Percentiles rank a stretch among this genome's conserved stretches.
Evolutionary conservation across 2,329 filamentous ascomycete species (phyloP).

Genomic region (Stagonosporopsis chrysanthemi): DNA sequence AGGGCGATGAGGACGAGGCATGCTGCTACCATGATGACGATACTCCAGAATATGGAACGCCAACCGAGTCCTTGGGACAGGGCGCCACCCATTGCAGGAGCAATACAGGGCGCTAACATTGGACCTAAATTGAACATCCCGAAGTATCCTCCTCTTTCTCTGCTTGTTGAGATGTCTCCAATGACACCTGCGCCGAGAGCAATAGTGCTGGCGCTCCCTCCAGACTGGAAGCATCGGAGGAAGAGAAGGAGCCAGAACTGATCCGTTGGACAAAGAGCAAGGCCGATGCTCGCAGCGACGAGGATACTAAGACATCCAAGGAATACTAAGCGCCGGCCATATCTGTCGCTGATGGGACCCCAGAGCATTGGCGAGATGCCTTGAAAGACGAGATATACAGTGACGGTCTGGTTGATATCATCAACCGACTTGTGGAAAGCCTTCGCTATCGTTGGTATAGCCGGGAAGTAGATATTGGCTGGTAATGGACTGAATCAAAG

Average conservation of each 20-base stretch:
- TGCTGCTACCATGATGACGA: slow-evolving; percentile 50
- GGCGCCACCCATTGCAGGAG: slow-evolving; percentile 45
- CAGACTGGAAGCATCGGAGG: slow-evolving; percentile 48
- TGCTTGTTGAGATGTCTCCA: slow-evolving; percentile 72
- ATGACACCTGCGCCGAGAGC: slow-evolving; percentile 74
- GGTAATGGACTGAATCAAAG: slow-evolving; percentile 45
- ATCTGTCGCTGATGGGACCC: slow-evolving; percentile 60
- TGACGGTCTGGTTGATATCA: slow-evolving; percentile 60
- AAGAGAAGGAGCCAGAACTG: slow-evolving; percentile 45
- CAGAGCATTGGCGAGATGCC: slow-evolving; percentile 61
- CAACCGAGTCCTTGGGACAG: slow-evolving; percentile 46
- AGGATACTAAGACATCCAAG: slow-evolving; percentile 50
- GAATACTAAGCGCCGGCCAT: slow-evolving; percentile 60
- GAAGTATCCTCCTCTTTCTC: slow-evolving; percentile 76
- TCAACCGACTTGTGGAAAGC: slow-evolving; percentile 53
- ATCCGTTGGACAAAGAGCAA: slow-evolving; percentile 44
- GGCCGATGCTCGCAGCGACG: slow-evolving; percentile 43
- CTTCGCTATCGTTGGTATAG: slow-evolving; percentile 41
- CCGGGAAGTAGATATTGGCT: slow-evolving; percentile 52
- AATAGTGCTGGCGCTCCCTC: slow-evolving; percentile 52
- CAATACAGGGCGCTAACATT: slow-evolving; percentile 40
- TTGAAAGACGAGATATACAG: slow-evolving; percentile 58
- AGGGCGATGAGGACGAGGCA: slow-evolving; percentile 45
- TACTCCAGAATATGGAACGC: slow-evolving; percentile 50
- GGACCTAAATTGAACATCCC: slow-evolving; percentile 67